A percentile compares a stretch with the other conserved stretches of the same genome.
Evolutionary conservation across 352 stramenopile species (phyloP).

Genomic region (Phytopythium sindhum): DNA sequence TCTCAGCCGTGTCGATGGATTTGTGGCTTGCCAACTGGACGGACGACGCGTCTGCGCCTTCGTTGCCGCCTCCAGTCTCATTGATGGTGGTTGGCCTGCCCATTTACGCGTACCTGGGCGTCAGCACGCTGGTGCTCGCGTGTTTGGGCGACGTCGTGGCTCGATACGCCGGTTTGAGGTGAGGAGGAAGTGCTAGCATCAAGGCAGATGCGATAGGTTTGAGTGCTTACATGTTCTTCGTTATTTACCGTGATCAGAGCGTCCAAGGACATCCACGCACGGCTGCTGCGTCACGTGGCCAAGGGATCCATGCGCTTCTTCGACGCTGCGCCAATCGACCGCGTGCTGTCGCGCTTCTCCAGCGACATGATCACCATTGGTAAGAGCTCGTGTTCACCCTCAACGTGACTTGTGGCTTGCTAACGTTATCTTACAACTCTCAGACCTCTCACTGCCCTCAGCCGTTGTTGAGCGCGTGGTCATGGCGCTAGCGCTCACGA

Average conservation of each 20-base stretch:
- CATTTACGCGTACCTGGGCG: conserved; percentile 54
- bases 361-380: conserved; percentile 66
- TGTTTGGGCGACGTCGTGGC: conserved; percentile 45
- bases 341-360: conserved; percentile 77
- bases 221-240: background rate
- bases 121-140: conserved; percentile 46
- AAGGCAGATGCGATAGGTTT: background rate
- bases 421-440: background rate
- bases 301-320: conserved; percentile 87
- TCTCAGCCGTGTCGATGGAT: conserved; percentile 54
- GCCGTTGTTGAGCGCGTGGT: conserved; percentile 42
- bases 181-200: background rate
- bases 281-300: conserved; percentile 58
- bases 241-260: conserved; percentile 23
- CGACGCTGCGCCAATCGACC: conserved; percentile 70
- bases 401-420: too few relatives aligned
- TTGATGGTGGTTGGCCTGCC: conserved; percentile 36
- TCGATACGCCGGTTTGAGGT: conserved; percentile 54
- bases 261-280: conserved; percentile 58
- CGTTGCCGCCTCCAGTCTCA: conserved; percentile 6
- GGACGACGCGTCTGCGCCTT: conserved; percentile 1
- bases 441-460: conserved; percentile 59
- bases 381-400: conserved; percentile 7
- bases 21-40: conserved; percentile 71
- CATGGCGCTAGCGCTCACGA: conserved; percentile 44